Base-by-base conservation (phyloP, 345 rosid genomes). In the Acer negundo region DNA sequence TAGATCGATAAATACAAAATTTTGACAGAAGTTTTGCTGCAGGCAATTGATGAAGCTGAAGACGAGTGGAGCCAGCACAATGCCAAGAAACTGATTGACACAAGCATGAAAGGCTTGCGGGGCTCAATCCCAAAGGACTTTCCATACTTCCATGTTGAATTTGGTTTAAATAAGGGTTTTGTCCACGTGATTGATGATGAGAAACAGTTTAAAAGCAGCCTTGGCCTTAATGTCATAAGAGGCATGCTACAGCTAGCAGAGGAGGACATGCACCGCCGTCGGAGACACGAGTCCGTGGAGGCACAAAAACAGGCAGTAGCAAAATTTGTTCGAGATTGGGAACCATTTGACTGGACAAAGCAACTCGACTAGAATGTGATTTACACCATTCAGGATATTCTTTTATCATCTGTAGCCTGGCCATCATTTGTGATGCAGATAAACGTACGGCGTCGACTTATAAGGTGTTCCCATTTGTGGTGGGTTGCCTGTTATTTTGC, bases 51-150 rank as follows among this genome's bases (percentile, higher is more conserved):
- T 10, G 98, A 96, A 85, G 99, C 99, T 1, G 98, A 94, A 83
- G 97, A 95, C 19, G 98, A 96, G 74, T 96, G 97, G 99, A 96
- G 97, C 88, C 99, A 92, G 66, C 99, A 95, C 81, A 94, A 92
- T 58, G 93, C 98, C 19, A 96, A 94, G 88, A 96, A 87, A 86
- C 92, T 96, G 35, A 96, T 90, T 2, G 98, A 94, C 79, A 96
- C 99, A 1, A 91, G 97, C 63, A 86, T 81, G 73, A 96, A 94
- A 80, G 98, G 99, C 71, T 80, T 96, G 67, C 89, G 92, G 11
- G 88, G 86, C 68, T 94, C 98, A 38, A 92, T 95, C 22, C 97
- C 99, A 0, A 92, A 92, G 86, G 89, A 93, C 73, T 95, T 95
- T 72, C 98, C 98, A 0, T 95, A 95, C 84, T 96, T 94, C 81